phyloP scores from a whole-genome alignment of 306 rosid genomes.

The Rosa lucieae region DNA sequence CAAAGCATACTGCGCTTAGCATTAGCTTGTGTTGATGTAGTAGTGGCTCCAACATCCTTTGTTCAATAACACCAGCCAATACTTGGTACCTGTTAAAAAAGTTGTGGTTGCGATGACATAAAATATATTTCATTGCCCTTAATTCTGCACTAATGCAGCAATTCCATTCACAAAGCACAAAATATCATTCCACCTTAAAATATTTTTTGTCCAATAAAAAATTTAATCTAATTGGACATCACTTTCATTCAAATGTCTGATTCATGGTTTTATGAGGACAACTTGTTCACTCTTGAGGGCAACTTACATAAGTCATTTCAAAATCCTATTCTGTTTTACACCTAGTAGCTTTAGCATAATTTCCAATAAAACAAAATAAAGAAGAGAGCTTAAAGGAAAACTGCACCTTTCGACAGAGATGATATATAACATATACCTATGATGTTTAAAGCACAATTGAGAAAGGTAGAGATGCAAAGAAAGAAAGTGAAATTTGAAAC shows the following conservation, averaged over 20 bases:
- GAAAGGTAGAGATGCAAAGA: neutral
- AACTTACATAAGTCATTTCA: neutral
- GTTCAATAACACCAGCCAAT: slow-evolving; percentile 77
- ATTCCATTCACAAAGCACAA: neutral
- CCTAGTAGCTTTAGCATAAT: neutral
- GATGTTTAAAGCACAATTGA: neutral
- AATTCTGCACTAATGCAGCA: neutral
- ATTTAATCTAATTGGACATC: neutral
- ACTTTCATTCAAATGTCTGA: neutral
- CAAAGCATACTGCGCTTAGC: slow-evolving; percentile 72
- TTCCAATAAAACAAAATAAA: neutral
- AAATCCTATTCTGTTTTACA: neutral
- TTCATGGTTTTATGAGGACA: neutral
- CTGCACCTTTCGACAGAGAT: neutral
- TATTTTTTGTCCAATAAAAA: neutral
- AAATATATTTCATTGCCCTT: neutral
- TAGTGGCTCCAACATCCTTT: slow-evolving; percentile 76
- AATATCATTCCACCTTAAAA: neutral
- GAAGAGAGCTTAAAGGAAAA: neutral
- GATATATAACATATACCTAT: neutral
- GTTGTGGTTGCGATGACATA: slow-evolving; percentile 7
- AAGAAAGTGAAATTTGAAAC: neutral
- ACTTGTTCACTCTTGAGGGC: neutral
- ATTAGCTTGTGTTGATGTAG: slow-evolving; percentile 76
- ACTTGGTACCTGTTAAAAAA: slow-evolving; percentile 64